Conservation (phyloP, 441 rosid genomes). For the Pelargonium myrrhifolium region DNA sequence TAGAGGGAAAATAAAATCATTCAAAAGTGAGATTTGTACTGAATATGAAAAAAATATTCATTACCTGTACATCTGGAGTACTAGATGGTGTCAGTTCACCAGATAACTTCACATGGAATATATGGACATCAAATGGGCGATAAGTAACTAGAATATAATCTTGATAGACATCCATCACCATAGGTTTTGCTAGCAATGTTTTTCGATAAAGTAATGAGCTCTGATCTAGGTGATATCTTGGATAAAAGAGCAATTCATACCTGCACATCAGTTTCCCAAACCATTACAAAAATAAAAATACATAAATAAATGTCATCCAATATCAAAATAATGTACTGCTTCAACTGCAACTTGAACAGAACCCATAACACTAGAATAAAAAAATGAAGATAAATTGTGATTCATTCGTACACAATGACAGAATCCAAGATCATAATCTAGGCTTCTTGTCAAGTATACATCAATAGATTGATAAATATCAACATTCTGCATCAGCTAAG, state of each 20-base stretch:
- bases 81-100: constrained; percentile 78
- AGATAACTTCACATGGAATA: constrained; percentile 63
- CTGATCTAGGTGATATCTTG: constrained; percentile 94
- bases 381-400: neutral
- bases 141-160: constrained; percentile 81
- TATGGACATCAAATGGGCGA: constrained; percentile 83
- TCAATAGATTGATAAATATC: constrained; percentile 2
- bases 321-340: constrained; percentile 5
- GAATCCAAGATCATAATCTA: neutral
- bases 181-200: constrained; percentile 77
- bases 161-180: constrained; percentile 95
- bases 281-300: neutral
- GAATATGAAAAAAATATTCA: constrained; percentile 10
- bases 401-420: neutral
- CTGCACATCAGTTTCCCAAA: constrained; percentile 33
- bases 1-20: constrained; percentile 6
- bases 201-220: constrained; percentile 85
- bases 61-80: constrained; percentile 83
- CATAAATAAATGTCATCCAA: constrained; percentile 4
- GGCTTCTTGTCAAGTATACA: constrained; percentile 2
- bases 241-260: constrained; percentile 91
- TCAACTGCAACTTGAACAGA: constrained; percentile 2
- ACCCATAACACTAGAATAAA: neutral
- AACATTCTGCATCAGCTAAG: neutral
- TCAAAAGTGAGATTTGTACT: constrained; percentile 9